Conservation (phyloP, 768 basidiomycete genomes). For the Macrocybe gigantea region DNA sequence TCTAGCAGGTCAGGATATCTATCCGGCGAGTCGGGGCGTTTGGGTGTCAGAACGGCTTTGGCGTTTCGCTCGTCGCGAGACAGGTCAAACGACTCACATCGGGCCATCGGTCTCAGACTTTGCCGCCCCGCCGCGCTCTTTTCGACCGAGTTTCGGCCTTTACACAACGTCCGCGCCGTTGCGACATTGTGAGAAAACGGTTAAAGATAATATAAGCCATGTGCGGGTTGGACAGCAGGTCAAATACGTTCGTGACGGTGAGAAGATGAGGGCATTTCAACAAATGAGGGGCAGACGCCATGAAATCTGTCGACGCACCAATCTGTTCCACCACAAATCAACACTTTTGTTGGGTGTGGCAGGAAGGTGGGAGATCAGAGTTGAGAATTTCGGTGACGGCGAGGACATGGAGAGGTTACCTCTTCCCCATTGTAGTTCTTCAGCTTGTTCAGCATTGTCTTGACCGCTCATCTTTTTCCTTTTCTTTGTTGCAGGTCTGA, state of each 20-base stretch:
- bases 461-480: neutral
- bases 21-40: neutral
- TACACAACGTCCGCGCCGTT: neutral
- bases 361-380: conserved; percentile 4
- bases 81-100: conserved; percentile 23
- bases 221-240: too few relatives aligned
- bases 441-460: neutral
- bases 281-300: conserved; percentile 10
- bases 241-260: too few relatives aligned
- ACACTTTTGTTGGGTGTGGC: conserved; percentile 37
- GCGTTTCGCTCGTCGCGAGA: neutral
- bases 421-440: conserved; percentile 1
- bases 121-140: conserved; percentile 51
- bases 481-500: neutral
- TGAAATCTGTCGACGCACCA: conserved; percentile 49
- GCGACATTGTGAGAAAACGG: neutral
- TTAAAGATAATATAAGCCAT: neutral
- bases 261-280: conserved; percentile 16
- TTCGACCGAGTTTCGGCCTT: conserved; percentile 75
- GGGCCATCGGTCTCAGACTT: conserved; percentile 35
- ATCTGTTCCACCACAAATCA: conserved; percentile 84
- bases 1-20: conserved; percentile 78
- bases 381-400: conserved; percentile 7
- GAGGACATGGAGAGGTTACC: neutral
- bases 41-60: too few relatives aligned